Percentiles rank a stretch among this genome's conserved stretches.
These are phyloP conservation scores for Sporodiniella umbellata DNA, from an alignment of 371 early-diverging fungal genomes.

Conservation along the genomic window DNA sequence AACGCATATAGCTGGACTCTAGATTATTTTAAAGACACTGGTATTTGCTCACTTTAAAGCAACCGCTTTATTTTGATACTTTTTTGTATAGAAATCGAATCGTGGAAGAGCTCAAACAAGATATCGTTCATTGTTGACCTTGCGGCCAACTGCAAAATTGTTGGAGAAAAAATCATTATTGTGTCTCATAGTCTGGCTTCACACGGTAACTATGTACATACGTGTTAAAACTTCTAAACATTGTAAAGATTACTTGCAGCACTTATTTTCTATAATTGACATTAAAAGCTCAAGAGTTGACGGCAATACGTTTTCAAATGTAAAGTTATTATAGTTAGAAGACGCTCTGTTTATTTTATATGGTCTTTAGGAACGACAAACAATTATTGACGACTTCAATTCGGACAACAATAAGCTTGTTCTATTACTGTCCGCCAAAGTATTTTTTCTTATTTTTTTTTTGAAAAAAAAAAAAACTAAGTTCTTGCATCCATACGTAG, in stretches of 20 bases:
- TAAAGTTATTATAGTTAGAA: no score
- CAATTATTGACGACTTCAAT: constrained; percentile 79
- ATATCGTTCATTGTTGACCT: constrained; percentile 23
- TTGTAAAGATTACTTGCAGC: constrained; percentile 52
- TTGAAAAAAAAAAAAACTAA: background rate
- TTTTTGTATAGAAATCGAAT: constrained; percentile 22
- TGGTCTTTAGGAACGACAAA: constrained; percentile 55
- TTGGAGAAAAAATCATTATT: constrained; percentile 69
- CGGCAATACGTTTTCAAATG: constrained; percentile 38
- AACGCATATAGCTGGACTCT: background rate
- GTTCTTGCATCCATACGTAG: constrained; percentile 20
- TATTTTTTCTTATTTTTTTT: constrained; percentile 3
- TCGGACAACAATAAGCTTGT: constrained; percentile 35
- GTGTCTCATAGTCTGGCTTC: constrained; percentile 71
- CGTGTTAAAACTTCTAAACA: no score
- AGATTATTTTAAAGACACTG: constrained; percentile 4
- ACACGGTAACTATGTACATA: constrained; percentile 25
- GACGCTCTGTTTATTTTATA: no score
- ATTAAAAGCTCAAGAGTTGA: constrained; percentile 45
- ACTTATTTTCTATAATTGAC: constrained; percentile 5
- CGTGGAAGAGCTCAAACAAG: constrained; percentile 26
- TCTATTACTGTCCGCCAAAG: constrained; percentile 72
- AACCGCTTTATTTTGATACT: no score
- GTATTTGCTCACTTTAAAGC: no score
- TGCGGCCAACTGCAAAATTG: constrained; percentile 21